Evolutionary conservation across 306 rosid species (phyloP).

Genomic region (Acacia confusa): DNA sequence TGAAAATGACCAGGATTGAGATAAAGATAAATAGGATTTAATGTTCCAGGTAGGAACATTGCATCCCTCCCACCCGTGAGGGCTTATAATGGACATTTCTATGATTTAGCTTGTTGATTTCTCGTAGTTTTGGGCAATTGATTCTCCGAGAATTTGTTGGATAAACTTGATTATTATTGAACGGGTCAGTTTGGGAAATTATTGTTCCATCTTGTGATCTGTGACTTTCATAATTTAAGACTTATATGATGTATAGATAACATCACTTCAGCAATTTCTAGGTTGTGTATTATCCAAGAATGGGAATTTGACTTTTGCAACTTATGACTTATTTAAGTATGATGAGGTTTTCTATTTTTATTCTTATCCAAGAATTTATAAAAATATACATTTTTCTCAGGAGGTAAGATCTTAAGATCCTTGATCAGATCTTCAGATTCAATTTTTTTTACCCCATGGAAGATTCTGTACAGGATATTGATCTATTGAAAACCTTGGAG

Average conservation of each 20-base stretch:
- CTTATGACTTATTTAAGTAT: too few species aligned
- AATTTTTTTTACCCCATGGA: too few species aligned
- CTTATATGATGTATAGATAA: neutral
- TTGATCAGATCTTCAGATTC: too few species aligned
- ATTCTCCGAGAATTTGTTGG: neutral
- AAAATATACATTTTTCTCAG: too few species aligned
- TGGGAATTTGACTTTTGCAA: too few species aligned
- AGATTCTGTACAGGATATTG: too few species aligned
- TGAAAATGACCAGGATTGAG: neutral
- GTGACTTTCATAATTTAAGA: neutral
- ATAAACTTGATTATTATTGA: neutral
- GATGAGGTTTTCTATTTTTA: too few species aligned
- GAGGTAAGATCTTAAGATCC: too few species aligned
- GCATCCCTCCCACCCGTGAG: neutral
- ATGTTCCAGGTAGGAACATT: neutral
- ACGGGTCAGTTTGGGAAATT: neutral
- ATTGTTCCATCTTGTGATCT: neutral
- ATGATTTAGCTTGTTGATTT: neutral
- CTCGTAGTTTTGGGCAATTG: neutral
- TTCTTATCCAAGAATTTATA: too few species aligned
- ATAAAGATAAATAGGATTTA: neutral
- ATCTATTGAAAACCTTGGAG: too few species aligned
- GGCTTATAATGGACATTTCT: neutral
- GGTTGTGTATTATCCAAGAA: too few species aligned
- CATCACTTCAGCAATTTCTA: too few species aligned